These are phyloP conservation scores for Fusarium chlamydosporum DNA, from an alignment of 2,329 filamentous ascomycete genomes.

Conservation along the genomic window DNA sequence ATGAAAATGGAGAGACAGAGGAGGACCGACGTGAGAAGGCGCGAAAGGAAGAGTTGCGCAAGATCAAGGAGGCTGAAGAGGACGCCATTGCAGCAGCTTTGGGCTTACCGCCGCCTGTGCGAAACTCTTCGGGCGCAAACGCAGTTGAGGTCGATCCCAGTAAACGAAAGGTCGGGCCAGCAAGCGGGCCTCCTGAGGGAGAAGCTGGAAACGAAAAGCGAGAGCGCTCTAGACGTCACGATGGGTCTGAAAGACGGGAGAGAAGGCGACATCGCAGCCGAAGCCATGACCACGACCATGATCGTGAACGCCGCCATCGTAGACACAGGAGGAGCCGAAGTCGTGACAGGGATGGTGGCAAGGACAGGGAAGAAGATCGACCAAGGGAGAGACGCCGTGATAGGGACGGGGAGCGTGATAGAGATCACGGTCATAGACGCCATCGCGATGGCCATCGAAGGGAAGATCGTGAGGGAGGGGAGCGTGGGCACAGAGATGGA, in stretches of 20 bases:
- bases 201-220: constrained; percentile 48
- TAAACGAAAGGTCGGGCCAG: constrained; percentile 55
- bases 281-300: constrained; percentile 53
- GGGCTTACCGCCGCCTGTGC: constrained; percentile 78
- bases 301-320: constrained; percentile 51
- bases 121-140: constrained; percentile 74
- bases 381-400: constrained; percentile 21
- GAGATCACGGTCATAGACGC: constrained; percentile 36
- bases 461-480: constrained; percentile 26
- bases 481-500: constrained; percentile 37
- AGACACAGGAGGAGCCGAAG: constrained; percentile 55
- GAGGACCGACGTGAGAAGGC: constrained; percentile 72
- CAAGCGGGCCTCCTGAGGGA: constrained; percentile 45
- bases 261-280: constrained; percentile 56
- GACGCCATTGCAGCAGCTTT: constrained; percentile 88
- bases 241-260: constrained; percentile 53
- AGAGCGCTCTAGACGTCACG: constrained; percentile 53
- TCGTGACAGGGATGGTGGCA: constrained; percentile 48
- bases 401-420: constrained; percentile 18
- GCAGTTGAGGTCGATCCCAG: constrained; percentile 72
- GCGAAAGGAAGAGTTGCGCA: constrained; percentile 81
- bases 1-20: constrained; percentile 68
- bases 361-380: constrained; percentile 37
- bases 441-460: constrained; percentile 27
- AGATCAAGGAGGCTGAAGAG: constrained; percentile 91